These are phyloP conservation scores for Bipolaris sorokiniana DNA, from an alignment of 2,329 filamentous ascomycete species.

Conservation along the genomic window DNA sequence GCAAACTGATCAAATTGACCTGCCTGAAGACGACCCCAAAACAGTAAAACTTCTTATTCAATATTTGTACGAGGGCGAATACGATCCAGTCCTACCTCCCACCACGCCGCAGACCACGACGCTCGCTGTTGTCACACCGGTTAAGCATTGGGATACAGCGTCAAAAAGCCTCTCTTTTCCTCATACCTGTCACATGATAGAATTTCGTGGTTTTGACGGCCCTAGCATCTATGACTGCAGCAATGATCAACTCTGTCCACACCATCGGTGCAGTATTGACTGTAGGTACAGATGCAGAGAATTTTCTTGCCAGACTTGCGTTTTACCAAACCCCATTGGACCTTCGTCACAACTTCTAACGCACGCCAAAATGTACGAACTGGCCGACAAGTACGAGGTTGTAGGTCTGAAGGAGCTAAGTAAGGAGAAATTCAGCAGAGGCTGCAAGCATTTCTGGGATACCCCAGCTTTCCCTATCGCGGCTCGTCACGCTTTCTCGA, in stretches of 20 bases:
- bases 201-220: neutral
- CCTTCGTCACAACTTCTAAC: neutral
- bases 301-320: neutral
- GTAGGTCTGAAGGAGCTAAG: constrained; percentile 1
- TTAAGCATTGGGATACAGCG: neutral
- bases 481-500: neutral
- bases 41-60: neutral
- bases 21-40: neutral
- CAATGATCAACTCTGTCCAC: neutral
- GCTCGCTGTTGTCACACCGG: constrained; percentile 1
- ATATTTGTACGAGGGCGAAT: constrained; percentile 4
- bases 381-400: constrained; percentile 8
- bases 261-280: neutral
- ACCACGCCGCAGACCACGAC: neutral
- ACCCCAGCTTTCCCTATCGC: neutral
- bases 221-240: neutral
- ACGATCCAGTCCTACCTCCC: neutral
- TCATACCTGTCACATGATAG: neutral
- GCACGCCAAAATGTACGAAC: constrained; percentile 6
- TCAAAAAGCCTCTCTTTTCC: constrained; percentile 2
- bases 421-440: neutral
- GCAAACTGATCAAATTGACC: neutral
- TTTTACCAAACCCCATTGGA: neutral
- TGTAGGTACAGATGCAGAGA: neutral
- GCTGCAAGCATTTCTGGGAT: neutral